Percentiles rank a stretch among this genome's conserved stretches.
Conservation (phyloP, 306 rosid genomes). For the Casuarina equisetifolia region DNA sequence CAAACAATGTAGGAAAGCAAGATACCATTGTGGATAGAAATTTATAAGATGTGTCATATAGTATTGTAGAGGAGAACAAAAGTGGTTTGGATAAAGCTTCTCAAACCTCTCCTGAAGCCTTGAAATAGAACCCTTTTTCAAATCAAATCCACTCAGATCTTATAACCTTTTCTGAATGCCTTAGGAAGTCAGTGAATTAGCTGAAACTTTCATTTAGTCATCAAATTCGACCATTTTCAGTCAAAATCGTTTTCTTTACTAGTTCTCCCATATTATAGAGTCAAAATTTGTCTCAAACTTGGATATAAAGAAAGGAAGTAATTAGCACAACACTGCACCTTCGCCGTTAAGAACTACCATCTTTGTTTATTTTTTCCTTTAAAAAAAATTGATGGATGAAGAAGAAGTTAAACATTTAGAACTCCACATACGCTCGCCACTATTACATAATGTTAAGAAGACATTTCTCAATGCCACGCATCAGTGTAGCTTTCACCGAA, state of each 20-base stretch:
- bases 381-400: neutral
- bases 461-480: neutral
- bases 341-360: neutral
- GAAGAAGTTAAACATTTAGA: neutral
- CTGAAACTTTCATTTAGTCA: neutral
- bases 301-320: neutral
- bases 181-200: neutral
- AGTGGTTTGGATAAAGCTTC: neutral
- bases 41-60: neutral
- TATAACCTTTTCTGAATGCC: neutral
- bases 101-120: neutral
- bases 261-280: neutral
- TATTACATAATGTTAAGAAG: neutral
- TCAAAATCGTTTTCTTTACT: neutral
- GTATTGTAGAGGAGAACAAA: neutral
- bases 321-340: neutral
- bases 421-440: too few species aligned
- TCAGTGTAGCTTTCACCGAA: neutral
- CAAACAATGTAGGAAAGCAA: neutral
- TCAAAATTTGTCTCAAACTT: neutral
- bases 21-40: neutral
- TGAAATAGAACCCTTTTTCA: neutral
- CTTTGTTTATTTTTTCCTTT: too few species aligned
- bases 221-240: neutral
- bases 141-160: neutral